Conservation (phyloP, 2,329 filamentous ascomycete genomes). For the Pestalotiopsis sp. region DNA sequence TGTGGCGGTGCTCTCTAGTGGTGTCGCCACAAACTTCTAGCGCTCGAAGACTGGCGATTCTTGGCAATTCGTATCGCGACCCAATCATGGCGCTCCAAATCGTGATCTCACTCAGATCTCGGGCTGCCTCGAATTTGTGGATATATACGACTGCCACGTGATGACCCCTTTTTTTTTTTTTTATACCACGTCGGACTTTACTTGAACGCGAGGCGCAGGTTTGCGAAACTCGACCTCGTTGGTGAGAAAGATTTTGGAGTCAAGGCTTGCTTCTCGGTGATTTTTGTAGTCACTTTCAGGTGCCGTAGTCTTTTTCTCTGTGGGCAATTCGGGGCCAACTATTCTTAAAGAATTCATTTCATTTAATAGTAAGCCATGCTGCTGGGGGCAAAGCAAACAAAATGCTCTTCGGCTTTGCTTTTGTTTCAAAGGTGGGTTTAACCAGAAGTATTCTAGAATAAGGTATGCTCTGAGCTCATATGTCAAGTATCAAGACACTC, state of each 20-base stretch:
- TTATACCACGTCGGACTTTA: not conserved
- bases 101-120: not conserved
- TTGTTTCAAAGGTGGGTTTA: too few species aligned
- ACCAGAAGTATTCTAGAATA: too few species aligned
- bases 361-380: too few species aligned
- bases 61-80: not conserved
- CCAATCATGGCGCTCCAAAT: constrained; percentile 4
- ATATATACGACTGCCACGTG: not conserved
- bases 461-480: too few species aligned
- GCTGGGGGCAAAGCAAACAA: too few species aligned
- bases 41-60: not conserved
- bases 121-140: not conserved
- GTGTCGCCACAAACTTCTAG: not conserved
- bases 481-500: too few species aligned
- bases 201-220: not conserved
- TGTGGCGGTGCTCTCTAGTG: constrained; percentile 7
- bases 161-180: not conserved
- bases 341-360: not conserved
- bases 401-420: too few species aligned
- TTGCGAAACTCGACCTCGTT: too few species aligned
- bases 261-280: not conserved
- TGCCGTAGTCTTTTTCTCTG: not conserved
- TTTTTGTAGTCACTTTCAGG: too few species aligned
- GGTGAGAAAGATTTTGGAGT: not conserved
- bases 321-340: not conserved